Base-by-base conservation (phyloP, 768 basidiomycete species). In the Collybia sordida region DNA sequence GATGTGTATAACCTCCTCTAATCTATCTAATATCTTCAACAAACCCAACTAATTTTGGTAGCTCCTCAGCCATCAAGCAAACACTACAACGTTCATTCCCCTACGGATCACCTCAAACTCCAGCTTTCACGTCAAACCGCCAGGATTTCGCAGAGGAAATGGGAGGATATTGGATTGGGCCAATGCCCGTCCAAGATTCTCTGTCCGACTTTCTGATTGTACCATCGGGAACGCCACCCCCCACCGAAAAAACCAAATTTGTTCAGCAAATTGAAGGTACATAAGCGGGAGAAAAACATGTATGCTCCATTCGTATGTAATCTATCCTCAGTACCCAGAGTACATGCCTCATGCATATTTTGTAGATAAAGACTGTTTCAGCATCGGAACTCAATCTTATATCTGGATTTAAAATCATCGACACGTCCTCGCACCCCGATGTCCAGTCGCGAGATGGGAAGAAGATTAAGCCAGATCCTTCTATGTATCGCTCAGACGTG, bases 81-180 rank as follows among this genome's bases (percentile, higher is more conserved):
- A 31, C 3, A 31, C 3, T 12, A 14, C 9, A 31, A 4, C 9
- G 31, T 12, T 31, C 31, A 11, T 3, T 3, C 31, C 31, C 5
- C 3, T 11, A 6, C 31, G 11, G 9, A 3, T 31, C 31, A 31
- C 14, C 31, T 12, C 31, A 3, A 12, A 6, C 5, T 3, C 14
- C 9, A 14, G 11, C 3, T 14, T 31, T 6, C 9, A 11, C 5
- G 31, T 31, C 31, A 12, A 31, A 31, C 31, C 31, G 31, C 9
- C 3, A 31, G 5, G 3, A 11, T 11, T 11, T 31, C 9, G 9
- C 6, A 3, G 14, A 31, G 11, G 31, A 51, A 3, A 52, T 52
- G 47, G 21, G 22, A n/a, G 24, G 31, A 17, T 40, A 34, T 27
- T 56, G 55, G 55, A 31, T 31, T 31, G 31, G 31, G 31, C 31